Evolutionary conservation across 352 stramenopile genomes (phyloP), one percentile per base, ranked within the genome.

Genomic region (Thalassiosira livingstoniorum): DNA sequence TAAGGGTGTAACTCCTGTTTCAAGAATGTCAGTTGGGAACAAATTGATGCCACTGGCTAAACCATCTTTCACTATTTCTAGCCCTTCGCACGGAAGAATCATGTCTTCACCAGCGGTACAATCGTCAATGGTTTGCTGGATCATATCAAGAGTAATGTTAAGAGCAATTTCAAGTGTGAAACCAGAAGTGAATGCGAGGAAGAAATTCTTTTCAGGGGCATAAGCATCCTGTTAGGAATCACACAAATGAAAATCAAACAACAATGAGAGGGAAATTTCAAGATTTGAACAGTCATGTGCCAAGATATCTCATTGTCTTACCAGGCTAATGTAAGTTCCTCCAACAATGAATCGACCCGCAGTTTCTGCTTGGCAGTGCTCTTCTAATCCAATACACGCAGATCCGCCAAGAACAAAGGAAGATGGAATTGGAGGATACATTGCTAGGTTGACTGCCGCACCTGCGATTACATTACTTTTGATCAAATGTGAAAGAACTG

Each of bases 121-220:
- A 2, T 27, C 25, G 4, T 61, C 21, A 43, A 73, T 43, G n/a
- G 18, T 27, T 61, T 60, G 27, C 18, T 43, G 3, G 4, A 73
- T 31, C 32, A 73, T 35, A 27, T 63, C 64, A 42, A 63, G 3
- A 37, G 39, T 43, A 63, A 73, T 47, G 29, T 73, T 73, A 7
- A 73, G 29, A 25, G 29, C 27, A 63, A 43, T 10, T 25, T 73
- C 64, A 73, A 73, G 61, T n/a, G 64, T 73, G 29, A 73, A 63
- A 23, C 64, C 64, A 10, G 64, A 73, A 5, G 53, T 73, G 45
- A 63, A 63, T 42, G 64, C 64, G 2, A 73, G 2, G 64, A 73
- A 73, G 53, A 73, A 73, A 34, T 73, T 73, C 10, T 73, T 60
- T 43, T 60, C 64, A 4, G 64, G 64, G 15, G 62, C 53, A 47